phyloP scores from a whole-genome alignment of 371 early-diverging fungal genomes.

The Lichtheimia hyalospora region DNA sequence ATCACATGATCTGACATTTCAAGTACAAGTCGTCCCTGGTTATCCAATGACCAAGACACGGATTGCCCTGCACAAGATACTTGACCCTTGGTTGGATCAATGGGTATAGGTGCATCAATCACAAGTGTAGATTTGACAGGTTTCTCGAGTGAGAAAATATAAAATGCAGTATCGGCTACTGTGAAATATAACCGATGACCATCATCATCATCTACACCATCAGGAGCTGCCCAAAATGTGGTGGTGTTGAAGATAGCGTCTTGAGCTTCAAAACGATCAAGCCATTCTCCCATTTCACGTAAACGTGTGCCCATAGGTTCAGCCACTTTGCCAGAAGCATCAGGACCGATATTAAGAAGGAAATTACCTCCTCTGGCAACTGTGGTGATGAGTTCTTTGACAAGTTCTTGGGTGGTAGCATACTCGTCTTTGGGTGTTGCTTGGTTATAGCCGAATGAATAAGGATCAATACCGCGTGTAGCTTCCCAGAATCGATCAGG shows the following conservation, averaged over 20 bases:
- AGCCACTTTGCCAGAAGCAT: constrained; percentile 19
- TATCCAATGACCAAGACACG: neutral
- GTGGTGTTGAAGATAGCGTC: constrained; percentile 7
- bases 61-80: neutral
- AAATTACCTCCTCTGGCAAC: constrained; percentile 32
- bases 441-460: constrained; percentile 35
- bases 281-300: constrained; percentile 23
- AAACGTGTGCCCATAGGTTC: constrained; percentile 17
- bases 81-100: neutral
- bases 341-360: constrained; percentile 34
- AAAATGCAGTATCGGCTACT: constrained; percentile 1
- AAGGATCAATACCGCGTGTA: constrained; percentile 41
- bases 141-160: constrained; percentile 1
- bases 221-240: constrained; percentile 2
- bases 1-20: neutral
- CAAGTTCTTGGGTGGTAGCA: constrained; percentile 17
- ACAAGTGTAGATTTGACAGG: neutral
- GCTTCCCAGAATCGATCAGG: constrained; percentile 36
- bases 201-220: neutral
- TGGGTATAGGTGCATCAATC: constrained; percentile 1
- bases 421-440: constrained; percentile 27
- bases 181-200: neutral
- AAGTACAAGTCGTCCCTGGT: neutral
- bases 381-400: constrained; percentile 24
- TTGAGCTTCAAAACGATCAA: constrained; percentile 7